phyloP scores from a whole-genome alignment of 208 protist genomes.

The Acanthamoeba castellanii region DNA sequence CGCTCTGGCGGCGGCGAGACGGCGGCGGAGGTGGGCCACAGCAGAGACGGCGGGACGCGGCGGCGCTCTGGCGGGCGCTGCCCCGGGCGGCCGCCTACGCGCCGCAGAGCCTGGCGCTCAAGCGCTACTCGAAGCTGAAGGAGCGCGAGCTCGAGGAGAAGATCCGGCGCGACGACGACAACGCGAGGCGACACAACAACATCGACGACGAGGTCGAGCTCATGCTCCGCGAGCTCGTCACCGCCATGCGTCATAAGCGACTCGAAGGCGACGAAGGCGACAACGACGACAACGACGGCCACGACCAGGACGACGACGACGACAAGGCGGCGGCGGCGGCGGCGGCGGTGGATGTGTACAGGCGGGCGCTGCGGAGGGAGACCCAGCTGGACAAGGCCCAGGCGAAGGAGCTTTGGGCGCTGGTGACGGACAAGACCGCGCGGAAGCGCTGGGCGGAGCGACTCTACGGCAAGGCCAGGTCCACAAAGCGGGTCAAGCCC shows the following conservation, averaged over 20 bases:
- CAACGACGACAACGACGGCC: not conserved
- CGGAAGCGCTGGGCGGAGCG: slow-evolving; percentile 23
- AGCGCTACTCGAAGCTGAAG: slow-evolving; percentile 13
- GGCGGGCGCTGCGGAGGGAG: not conserved
- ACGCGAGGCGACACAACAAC: not conserved
- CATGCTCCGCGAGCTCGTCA: not conserved
- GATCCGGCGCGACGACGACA: not conserved
- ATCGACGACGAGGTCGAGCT: not conserved
- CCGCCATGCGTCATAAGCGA: not conserved
- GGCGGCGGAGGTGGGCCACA: not conserved
- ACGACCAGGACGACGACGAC: not conserved
- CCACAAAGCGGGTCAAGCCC: slow-evolving; percentile 5
- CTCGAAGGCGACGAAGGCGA: not conserved
- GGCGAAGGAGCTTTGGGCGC: not conserved
- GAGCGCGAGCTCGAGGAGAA: slow-evolving; percentile 39
- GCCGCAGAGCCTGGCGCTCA: slow-evolving; percentile 19
- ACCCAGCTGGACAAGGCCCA: not conserved
- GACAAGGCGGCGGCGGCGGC: not conserved
- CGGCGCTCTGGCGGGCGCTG: not conserved
- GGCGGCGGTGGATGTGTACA: not conserved
- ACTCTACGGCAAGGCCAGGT: not conserved
- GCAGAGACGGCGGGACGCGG: not conserved
- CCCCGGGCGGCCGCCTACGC: not conserved
- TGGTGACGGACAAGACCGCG: not conserved
- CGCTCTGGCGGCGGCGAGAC: not conserved